Evolutionary conservation across 306 rosid genomes (phyloP).

Genomic region (Cicer bijugum): DNA sequence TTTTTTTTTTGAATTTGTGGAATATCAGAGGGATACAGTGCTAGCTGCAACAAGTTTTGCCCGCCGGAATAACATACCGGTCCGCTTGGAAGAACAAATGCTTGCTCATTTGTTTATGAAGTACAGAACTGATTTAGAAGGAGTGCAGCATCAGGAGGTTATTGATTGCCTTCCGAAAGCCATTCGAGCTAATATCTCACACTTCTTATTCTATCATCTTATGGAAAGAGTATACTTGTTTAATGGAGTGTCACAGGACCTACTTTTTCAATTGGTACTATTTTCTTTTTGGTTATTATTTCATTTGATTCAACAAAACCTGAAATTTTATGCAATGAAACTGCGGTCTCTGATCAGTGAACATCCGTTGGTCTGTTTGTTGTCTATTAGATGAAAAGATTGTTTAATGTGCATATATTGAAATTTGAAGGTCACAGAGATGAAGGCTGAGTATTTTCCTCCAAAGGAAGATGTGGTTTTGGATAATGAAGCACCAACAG

Average conservation of each 20-base stretch:
- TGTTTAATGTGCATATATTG: conserved; percentile 17
- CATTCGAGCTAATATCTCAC: conserved; percentile 71
- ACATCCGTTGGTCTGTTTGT: conserved; percentile 1
- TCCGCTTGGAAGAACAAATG: conserved; percentile 79
- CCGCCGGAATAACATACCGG: conserved; percentile 65
- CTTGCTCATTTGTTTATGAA: conserved; percentile 76
- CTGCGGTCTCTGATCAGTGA: neutral
- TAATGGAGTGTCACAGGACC: conserved; percentile 69
- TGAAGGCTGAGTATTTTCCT: conserved; percentile 94
- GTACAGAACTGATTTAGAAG: conserved; percentile 78
- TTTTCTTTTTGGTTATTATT: neutral
- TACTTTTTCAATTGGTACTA: conserved; percentile 83
- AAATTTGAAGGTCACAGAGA: conserved; percentile 70
- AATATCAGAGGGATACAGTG: conserved; percentile 70
- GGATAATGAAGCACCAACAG: conserved; percentile 90
- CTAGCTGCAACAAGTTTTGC: conserved; percentile 72
- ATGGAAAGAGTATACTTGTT: conserved; percentile 70
- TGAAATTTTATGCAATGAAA: neutral
- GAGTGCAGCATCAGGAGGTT: conserved; percentile 84
- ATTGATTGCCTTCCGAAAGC: conserved; percentile 83
- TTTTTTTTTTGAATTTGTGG: conserved; percentile 36
- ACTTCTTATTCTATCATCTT: conserved; percentile 64
- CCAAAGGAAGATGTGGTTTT: conserved; percentile 84
- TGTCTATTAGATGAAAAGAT: neutral
- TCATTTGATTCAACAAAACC: conserved; percentile 12